phyloP scores from a whole-genome alignment of 305 asterid genomes.

The Fraxinus xanthoxyloides region DNA sequence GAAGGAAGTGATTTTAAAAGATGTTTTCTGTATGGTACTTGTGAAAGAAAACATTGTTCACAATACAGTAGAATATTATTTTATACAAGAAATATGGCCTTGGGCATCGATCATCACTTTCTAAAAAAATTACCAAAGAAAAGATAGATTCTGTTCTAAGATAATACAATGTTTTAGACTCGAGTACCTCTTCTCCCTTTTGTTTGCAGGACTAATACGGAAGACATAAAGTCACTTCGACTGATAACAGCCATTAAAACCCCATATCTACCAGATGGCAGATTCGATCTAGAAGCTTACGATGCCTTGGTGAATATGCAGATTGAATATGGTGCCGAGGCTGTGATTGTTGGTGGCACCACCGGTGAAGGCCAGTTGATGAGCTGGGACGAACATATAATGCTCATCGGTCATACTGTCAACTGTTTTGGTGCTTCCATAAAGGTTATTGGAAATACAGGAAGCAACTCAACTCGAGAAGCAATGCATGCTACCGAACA shows the following conservation, averaged over 20 bases:
- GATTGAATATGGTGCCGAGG: conserved; percentile 83
- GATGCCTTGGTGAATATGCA: conserved; percentile 80
- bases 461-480: conserved; percentile 93
- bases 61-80: background rate
- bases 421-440: conserved; percentile 84
- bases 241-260: conserved; percentile 91
- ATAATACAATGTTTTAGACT: background rate
- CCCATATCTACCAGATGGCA: conserved; percentile 93
- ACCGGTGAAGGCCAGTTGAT: conserved; percentile 96
- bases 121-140: background rate
- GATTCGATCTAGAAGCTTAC: conserved; percentile 93
- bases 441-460: conserved; percentile 90
- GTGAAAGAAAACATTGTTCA: background rate
- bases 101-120: background rate
- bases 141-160: background rate
- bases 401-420: conserved; percentile 96
- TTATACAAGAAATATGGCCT: background rate
- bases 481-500: conserved; percentile 96
- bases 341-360: conserved; percentile 92
- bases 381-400: conserved; percentile 98
- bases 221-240: conserved; percentile 73
- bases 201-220: conserved; percentile 72
- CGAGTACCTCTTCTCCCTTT: background rate
- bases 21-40: background rate
- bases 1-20: background rate